Conservation (phyloP, 192 early-diverging fungal species). For the Rhizoclosmatium globosum region DNA sequence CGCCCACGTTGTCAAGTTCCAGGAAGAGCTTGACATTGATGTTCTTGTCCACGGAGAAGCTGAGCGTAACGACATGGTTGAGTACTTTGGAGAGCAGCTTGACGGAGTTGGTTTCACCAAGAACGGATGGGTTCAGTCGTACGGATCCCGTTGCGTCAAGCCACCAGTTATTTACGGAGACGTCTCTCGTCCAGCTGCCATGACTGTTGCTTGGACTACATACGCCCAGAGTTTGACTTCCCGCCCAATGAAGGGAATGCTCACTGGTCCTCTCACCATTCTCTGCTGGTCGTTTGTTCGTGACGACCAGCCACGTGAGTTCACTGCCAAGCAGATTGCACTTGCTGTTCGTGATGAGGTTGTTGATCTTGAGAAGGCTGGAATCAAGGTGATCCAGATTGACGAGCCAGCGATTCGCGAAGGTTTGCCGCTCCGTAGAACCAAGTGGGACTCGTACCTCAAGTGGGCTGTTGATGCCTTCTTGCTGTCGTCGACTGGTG, state of each 20-base stretch:
- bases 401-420: slow-evolving; percentile 99
- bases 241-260: slow-evolving; percentile 98
- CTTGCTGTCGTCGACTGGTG: slow-evolving; percentile 87
- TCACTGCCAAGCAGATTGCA: slow-evolving; percentile 88
- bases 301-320: slow-evolving; percentile 89
- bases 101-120: slow-evolving; percentile 93
- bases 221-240: slow-evolving; percentile 91
- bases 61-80: slow-evolving; percentile 87
- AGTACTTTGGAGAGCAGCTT: slow-evolving; percentile 96
- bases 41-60: slow-evolving; percentile 98
- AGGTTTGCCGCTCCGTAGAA: slow-evolving; percentile 90
- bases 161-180: slow-evolving; percentile 98
- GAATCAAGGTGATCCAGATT: slow-evolving; percentile 94
- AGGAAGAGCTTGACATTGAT: slow-evolving; percentile 90
- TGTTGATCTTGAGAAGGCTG: slow-evolving; percentile 88
- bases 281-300: slow-evolving; percentile 99
- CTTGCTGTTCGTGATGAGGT: slow-evolving; percentile 98
- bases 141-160: slow-evolving; percentile 67
- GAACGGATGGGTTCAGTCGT: slow-evolving; percentile 97
- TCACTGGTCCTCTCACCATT: slow-evolving; percentile 98
- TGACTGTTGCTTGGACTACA: slow-evolving; percentile 87
- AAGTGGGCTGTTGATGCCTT: slow-evolving; percentile 96
- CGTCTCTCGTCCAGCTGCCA: slow-evolving; percentile 86
- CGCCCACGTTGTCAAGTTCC: slow-evolving; percentile 82
- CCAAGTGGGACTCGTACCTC: slow-evolving; percentile 90